Conservation (phyloP, 257 asterid genomes). For the Ilex asprella region DNA sequence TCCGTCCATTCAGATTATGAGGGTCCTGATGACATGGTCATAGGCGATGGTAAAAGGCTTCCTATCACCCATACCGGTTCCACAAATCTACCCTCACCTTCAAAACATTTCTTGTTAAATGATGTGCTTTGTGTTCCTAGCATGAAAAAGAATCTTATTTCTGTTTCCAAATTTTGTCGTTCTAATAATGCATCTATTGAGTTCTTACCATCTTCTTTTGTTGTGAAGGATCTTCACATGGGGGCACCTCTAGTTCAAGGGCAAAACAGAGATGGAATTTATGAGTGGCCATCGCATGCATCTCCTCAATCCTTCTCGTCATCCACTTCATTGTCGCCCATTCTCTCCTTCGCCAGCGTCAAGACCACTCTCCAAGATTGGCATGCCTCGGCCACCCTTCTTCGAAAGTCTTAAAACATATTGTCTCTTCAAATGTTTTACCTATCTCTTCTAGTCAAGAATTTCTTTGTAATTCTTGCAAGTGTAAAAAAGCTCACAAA, state of each 20-base stretch:
- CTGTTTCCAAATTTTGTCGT: background rate
- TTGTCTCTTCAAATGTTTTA: too few relatives aligned
- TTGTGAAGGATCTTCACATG: background rate
- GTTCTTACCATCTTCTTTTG: background rate
- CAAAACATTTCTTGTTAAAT: background rate
- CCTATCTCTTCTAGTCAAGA: too few relatives aligned
- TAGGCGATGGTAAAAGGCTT: background rate
- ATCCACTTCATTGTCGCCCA: background rate
- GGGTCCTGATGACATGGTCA: too few relatives aligned
- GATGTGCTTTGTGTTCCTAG: background rate
- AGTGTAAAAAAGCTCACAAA: too few relatives aligned
- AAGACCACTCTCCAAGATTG: too few relatives aligned
- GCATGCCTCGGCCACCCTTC: too few relatives aligned
- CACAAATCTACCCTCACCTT: background rate
- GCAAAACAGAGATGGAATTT: background rate
- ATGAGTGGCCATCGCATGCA: background rate
- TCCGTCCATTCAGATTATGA: too few relatives aligned
- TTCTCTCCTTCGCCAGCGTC: too few relatives aligned
- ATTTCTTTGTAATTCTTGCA: too few relatives aligned
- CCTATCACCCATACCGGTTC: background rate
- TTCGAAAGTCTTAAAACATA: too few relatives aligned
- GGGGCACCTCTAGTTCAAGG: background rate
- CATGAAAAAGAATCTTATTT: background rate
- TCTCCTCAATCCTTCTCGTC: background rate
- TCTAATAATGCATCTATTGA: background rate